Base-by-base conservation (phyloP, 768 basidiomycete species). In the Boletus eberwhitei region DNA sequence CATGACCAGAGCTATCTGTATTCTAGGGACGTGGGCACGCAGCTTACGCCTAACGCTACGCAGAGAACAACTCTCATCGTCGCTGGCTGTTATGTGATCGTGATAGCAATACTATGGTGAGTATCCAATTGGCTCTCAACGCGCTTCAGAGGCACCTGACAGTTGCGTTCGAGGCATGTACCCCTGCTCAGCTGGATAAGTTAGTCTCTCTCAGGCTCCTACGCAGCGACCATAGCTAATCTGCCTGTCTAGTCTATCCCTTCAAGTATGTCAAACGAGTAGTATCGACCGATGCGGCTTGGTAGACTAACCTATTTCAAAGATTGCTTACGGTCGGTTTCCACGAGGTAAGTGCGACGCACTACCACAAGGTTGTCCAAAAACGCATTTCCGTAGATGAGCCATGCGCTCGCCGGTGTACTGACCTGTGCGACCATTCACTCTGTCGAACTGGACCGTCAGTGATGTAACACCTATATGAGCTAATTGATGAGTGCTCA, bases 351-450 rank as follows among this genome's bases (percentile, higher is more conserved):
- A 55, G 61, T 31, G 12, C 17, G n/a, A 19, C 16, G 31, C 69
- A 61, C 24, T 14, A 48, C 41, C 39, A 37, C 41, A 48, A 39
- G 39, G 35, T 42, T 36, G 24, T 17, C 19, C 7, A 8, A 37
- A 35, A 34, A 58, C 52, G 16, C 48, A 29, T 48, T 51, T 47
- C 46, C 45, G 7, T 41, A 91, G 89, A 89, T 93, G 88, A 90
- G 88, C 78, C 91, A 94, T 69, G 91, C 91, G 6, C 60, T 93
- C 51, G 74, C 83, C 42, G 91, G 91, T 41, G 72, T 93, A 31
- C 75, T 94, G 32, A 94, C 91, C 17, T 91, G 91, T 59, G 91
- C 91, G n/a, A 82, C 71, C 35, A 92, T 94, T 39, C 83, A 92
- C 63, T 90, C 88, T 14, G 87, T 94, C 45, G 84, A 91, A 64